Conservation (phyloP, 176 grass and related monocot species). For the Juncus effusus region DNA sequence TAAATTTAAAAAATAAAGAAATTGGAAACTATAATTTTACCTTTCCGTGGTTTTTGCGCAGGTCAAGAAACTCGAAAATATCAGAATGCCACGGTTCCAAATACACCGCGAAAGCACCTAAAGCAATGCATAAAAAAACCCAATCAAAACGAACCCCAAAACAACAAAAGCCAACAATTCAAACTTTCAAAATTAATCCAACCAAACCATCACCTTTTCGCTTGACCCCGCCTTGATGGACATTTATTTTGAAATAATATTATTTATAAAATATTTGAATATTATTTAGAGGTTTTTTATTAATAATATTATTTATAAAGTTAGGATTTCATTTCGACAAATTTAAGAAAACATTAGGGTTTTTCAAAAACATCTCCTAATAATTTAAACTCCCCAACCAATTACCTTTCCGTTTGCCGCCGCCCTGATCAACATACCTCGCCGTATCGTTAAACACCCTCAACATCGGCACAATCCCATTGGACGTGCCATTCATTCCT, state of each 20-base stretch:
- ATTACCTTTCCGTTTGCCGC: constrained; percentile 91
- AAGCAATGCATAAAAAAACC: constrained; percentile 1
- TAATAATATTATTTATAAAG: too few relatives aligned
- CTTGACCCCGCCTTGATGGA: too few relatives aligned
- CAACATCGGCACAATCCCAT: constrained; percentile 93
- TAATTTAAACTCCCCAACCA: too few relatives aligned
- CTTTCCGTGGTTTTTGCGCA: constrained; percentile 95
- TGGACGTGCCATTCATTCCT: constrained; percentile 84
- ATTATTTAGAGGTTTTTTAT: too few relatives aligned
- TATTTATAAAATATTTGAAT: too few relatives aligned
- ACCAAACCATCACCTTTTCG: too few relatives aligned
- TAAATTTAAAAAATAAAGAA: neutral
- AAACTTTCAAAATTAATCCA: too few relatives aligned
- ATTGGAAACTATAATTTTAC: constrained; percentile 32
- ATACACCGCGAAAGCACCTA: constrained; percentile 96
- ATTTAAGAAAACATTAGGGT: neutral
- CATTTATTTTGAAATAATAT: too few relatives aligned
- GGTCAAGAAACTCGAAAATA: constrained; percentile 93
- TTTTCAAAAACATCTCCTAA: neutral
- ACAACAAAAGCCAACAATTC: too few relatives aligned
- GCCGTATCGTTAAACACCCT: constrained; percentile 90
- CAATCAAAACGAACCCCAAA: neutral
- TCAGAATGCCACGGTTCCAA: constrained; percentile 98
- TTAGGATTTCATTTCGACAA: too few relatives aligned
- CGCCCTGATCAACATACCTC: constrained; percentile 96